phyloP scores from a whole-genome alignment of 164 flowering plant genomes.

The Kingdonia uniflora region DNA sequence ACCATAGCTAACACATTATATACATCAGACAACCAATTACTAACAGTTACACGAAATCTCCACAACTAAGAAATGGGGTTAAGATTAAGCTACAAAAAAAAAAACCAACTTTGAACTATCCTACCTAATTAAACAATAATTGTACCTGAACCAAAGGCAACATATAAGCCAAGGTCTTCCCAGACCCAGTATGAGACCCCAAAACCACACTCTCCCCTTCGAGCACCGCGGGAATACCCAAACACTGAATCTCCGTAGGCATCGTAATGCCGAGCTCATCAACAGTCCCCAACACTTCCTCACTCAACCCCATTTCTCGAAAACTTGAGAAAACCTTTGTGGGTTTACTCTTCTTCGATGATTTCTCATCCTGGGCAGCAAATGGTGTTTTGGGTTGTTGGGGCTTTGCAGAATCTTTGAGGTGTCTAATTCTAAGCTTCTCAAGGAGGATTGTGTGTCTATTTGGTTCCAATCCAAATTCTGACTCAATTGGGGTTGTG shows the following conservation, averaged over 20 bases:
- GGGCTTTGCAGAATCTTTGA: conserved; percentile 40
- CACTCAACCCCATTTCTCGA: conserved; percentile 48
- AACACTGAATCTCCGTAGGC: conserved; percentile 88
- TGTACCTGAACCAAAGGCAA: conserved; percentile 90
- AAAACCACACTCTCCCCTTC: conserved; percentile 78
- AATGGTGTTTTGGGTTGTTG: conserved; percentile 14
- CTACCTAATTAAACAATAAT: no score
- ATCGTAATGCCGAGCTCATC: conserved; percentile 65
- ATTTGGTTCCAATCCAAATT: conserved; percentile 23
- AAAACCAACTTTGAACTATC: no score
- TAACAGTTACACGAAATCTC: no score
- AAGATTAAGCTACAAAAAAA: no score
- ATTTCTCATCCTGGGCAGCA: background rate
- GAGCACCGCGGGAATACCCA: conserved; percentile 77
- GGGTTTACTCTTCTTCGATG: conserved; percentile 15
- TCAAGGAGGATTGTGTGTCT: conserved; percentile 73
- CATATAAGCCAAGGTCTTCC: conserved; percentile 91
- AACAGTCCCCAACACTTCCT: conserved; percentile 76
- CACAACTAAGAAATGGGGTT: no score
- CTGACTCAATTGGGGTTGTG: conserved; percentile 16
- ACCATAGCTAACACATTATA: no score
- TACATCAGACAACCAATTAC: no score
- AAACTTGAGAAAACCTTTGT: conserved; percentile 32
- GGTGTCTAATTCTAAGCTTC: conserved; percentile 59
- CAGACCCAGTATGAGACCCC: conserved; percentile 98